Conservation (phyloP, 2,329 filamentous ascomycete species). For the Cladosporium sp. region DNA sequence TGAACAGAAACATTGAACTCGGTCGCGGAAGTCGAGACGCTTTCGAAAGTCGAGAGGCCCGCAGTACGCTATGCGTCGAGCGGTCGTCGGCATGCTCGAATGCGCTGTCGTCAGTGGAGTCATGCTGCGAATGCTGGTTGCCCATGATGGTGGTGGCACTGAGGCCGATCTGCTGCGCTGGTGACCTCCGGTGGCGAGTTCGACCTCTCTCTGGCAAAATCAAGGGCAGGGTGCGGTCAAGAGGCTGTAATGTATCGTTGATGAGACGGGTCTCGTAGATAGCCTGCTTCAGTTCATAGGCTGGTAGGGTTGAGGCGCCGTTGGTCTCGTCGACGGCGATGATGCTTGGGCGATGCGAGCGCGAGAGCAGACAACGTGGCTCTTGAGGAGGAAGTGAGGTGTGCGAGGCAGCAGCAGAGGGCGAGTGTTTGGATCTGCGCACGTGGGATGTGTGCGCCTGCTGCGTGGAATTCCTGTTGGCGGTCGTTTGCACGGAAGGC, state of each 20-base stretch:
- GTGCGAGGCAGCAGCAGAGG: slow-evolving; percentile 4
- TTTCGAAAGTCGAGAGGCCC: slow-evolving; percentile 23
- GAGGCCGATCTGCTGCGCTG: slow-evolving; percentile 18
- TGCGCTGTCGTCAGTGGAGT: not conserved
- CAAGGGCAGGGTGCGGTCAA: slow-evolving; percentile 17
- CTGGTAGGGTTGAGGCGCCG: slow-evolving; percentile 29
- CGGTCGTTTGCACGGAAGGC: slow-evolving; percentile 13
- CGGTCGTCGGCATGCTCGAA: slow-evolving; percentile 25
- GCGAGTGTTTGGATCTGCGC: slow-evolving; percentile 11
- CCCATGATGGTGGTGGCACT: slow-evolving; percentile 28
- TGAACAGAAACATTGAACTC: slow-evolving; percentile 36
- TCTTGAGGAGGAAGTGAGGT: slow-evolving; percentile 24
- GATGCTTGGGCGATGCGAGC: slow-evolving; percentile 25
- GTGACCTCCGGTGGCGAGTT: slow-evolving; percentile 23
- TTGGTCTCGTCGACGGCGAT: slow-evolving; percentile 29
- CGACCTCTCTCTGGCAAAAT: slow-evolving; percentile 20
- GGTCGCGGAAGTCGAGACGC: slow-evolving; percentile 29
- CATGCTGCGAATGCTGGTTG: slow-evolving; percentile 30
- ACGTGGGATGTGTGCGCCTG: slow-evolving; percentile 4
- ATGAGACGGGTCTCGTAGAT: slow-evolving; percentile 25
- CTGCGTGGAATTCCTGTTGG: not conserved
- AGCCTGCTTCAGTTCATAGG: slow-evolving; percentile 26
- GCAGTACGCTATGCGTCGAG: slow-evolving; percentile 28
- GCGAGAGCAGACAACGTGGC: slow-evolving; percentile 29
- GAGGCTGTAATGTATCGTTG: slow-evolving; percentile 14